Evolutionary conservation across 1,284 basidiomycete species (phyloP).

Genomic region (Puccinia hordei): DNA sequence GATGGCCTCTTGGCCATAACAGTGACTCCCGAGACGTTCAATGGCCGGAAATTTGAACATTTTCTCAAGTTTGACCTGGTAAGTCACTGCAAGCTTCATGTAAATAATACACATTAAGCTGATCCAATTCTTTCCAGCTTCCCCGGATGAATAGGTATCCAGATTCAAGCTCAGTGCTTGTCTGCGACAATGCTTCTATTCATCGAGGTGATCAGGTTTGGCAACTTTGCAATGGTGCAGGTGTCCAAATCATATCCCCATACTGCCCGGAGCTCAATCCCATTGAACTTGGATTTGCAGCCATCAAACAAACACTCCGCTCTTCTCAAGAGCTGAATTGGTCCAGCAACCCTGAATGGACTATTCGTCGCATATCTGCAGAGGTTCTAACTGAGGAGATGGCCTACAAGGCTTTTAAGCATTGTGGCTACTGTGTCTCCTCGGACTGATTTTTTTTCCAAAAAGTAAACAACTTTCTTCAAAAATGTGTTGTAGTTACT

Average conservation of each 20-base stretch:
- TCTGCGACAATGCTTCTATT: constrained; percentile 5
- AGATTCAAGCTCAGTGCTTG: background rate
- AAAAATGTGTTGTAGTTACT: too few relatives aligned
- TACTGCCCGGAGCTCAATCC: constrained; percentile 8
- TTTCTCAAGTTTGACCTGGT: too few relatives aligned
- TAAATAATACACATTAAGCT: too few relatives aligned
- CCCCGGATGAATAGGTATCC: constrained; percentile 1
- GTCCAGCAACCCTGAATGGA: background rate
- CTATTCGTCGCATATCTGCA: background rate
- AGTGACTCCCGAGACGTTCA: too few relatives aligned
- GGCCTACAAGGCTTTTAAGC: background rate
- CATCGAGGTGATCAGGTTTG: background rate
- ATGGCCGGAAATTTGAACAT: too few relatives aligned
- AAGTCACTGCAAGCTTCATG: too few relatives aligned
- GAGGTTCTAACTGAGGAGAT: background rate
- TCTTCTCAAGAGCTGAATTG: background rate
- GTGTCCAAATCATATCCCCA: background rate
- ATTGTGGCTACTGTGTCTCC: background rate
- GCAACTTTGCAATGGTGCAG: background rate
- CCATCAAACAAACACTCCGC: background rate
- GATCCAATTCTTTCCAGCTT: too few relatives aligned
- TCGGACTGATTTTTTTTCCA: too few relatives aligned
- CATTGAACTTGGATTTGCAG: background rate
- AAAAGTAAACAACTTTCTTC: too few relatives aligned
- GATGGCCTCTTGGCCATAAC: too few relatives aligned